phyloP scores from a whole-genome alignment of 2,329 filamentous ascomycete species.

The Colletotrichum sp. region DNA sequence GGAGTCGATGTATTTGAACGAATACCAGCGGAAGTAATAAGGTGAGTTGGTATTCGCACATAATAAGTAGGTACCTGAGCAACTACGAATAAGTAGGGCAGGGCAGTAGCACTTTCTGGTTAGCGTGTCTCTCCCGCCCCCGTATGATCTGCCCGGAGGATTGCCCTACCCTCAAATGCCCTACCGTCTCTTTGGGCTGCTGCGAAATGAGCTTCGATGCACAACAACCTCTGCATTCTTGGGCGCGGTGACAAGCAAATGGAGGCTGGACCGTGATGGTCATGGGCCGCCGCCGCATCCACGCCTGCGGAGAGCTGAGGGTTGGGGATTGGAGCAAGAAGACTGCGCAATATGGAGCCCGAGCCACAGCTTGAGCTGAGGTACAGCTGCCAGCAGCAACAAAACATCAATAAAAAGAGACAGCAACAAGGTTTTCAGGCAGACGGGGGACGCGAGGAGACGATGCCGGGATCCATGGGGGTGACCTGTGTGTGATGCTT shows the following conservation, averaged over 20 bases:
- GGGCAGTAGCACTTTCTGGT: not conserved
- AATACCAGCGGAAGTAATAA: not conserved
- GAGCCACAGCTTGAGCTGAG: not conserved
- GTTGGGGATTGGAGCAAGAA: not conserved
- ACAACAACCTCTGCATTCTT: not conserved
- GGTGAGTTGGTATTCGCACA: not conserved
- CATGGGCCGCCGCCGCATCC: not conserved
- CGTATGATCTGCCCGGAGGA: conserved; percentile 16
- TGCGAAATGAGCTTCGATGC: not conserved
- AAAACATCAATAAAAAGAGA: not conserved
- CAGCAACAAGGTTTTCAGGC: conserved; percentile 18
- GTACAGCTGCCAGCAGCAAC: not conserved
- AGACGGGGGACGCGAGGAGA: not conserved
- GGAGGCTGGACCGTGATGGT: not conserved
- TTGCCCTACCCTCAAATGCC: not conserved
- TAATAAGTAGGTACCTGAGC: not conserved
- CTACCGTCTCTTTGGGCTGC: not conserved
- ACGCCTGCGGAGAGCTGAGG: not conserved
- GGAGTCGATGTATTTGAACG: not conserved
- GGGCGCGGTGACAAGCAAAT: not conserved
- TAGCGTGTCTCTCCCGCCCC: conserved; percentile 14
- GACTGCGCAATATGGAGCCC: not conserved
- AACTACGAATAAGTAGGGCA: not conserved
- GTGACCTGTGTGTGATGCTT: not conserved
- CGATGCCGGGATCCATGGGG: not conserved